phyloP scores from a whole-genome alignment of 306 rosid genomes.

The Rubus idaeus region DNA sequence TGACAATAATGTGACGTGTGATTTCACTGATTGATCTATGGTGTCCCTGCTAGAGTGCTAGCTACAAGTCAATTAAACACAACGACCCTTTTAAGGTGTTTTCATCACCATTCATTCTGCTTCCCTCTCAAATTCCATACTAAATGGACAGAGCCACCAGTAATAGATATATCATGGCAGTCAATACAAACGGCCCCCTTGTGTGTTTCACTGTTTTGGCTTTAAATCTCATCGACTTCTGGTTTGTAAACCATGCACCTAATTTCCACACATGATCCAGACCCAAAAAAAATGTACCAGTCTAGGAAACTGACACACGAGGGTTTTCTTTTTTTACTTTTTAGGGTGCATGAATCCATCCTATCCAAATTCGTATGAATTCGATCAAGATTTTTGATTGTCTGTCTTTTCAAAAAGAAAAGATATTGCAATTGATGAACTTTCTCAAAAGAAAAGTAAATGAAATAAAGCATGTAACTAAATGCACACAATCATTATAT shows the following conservation, averaged over 20 bases:
- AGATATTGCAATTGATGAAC: not conserved
- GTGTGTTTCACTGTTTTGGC: not conserved
- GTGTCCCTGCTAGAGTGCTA: not conserved
- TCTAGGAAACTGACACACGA: not conserved
- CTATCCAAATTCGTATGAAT: not conserved
- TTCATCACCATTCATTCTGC: not conserved
- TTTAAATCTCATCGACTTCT: not conserved
- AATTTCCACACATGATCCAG: not conserved
- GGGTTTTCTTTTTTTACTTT: not conserved
- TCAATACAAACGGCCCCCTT: conserved; percentile 3
- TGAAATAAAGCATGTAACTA: not conserved
- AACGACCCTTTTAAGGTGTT: not conserved
- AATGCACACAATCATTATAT: not conserved
- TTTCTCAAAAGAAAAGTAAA: not conserved
- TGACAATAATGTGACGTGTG: not conserved
- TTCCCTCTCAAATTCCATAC: not conserved
- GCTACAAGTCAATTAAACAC: not conserved
- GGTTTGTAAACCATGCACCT: not conserved
- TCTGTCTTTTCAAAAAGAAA: conserved; percentile 7
- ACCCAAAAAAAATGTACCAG: not conserved
- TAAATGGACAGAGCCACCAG: not conserved
- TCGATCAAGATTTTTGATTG: not conserved
- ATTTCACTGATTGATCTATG: not conserved
- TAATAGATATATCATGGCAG: not conserved
- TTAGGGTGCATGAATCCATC: not conserved